Conservation (phyloP, 2,329 filamentous ascomycete genomes). For the Fulvia fulva region DNA sequence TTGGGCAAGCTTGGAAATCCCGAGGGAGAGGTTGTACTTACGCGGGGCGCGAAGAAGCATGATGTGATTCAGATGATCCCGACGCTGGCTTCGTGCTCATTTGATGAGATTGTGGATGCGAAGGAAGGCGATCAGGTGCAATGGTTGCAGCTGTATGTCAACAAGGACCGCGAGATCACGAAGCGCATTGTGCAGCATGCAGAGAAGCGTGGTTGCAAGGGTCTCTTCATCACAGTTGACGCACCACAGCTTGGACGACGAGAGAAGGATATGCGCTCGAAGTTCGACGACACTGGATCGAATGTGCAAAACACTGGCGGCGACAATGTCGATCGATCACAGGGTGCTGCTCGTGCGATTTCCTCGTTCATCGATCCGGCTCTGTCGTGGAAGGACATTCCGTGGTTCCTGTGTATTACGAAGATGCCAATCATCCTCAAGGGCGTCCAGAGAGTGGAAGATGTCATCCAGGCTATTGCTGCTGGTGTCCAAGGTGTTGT, state of each 20-base stretch:
- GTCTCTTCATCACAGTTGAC: conserved; percentile 96
- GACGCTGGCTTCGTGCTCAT: conserved; percentile 91
- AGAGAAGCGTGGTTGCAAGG: conserved; percentile 86
- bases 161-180: conserved; percentile 90
- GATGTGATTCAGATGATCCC: conserved; percentile 98
- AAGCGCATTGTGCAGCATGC: conserved; percentile 87
- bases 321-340: conserved; percentile 72
- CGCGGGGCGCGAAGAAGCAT: conserved; percentile 77
- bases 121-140: conserved; percentile 75
- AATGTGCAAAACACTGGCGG: conserved; percentile 70
- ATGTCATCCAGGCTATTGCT: conserved; percentile 73
- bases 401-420: conserved; percentile 79
- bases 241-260: conserved; percentile 90
- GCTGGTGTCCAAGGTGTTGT: conserved; percentile 84
- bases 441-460: conserved; percentile 92
- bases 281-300: conserved; percentile 68
- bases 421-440: conserved; percentile 95
- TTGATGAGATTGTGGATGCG: conserved; percentile 94
- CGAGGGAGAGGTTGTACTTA: conserved; percentile 90
- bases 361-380: conserved; percentile 93
- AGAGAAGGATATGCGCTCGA: conserved; percentile 96
- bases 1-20: conserved; percentile 91
- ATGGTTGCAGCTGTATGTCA: conserved; percentile 86
- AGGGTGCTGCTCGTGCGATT: conserved; percentile 92
- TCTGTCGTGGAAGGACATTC: conserved; percentile 80